Base-by-base conservation (phyloP, 2,329 filamentous ascomycete species). In the Trichoderma sp. region DNA sequence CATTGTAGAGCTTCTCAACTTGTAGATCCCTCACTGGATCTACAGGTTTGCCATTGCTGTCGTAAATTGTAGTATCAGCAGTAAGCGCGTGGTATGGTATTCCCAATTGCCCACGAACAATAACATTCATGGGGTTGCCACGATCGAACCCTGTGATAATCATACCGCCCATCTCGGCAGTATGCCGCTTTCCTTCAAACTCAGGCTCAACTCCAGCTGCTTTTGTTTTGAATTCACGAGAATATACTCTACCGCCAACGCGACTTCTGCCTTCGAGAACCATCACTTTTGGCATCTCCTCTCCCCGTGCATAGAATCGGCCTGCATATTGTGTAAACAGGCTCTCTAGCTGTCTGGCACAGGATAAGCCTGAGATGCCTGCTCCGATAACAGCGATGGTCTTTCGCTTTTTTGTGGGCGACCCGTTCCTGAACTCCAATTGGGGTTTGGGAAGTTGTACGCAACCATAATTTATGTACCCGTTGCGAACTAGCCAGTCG, bases 391-490 rank as follows among this genome's bases (percentile, higher is more conserved):
- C 88, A 47, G 93, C 90, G 67, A 99, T 87, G 0, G 90, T 96
- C 77, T 90, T 93, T 72, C 88, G 86, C 73, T 85, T 87, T 56
- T 78, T 78, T 14, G 70, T 76, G 5, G 72, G 70, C 81, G 73
- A 72, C 29, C 70, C 49, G 82, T 77, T 78, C 74, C 73, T 83
- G 72, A 73, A 76, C 76, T 81, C 76, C 77, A 80, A 27, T 79
- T 83, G 81, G 78, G 43, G 88, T 31, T 75, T 71, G 6, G 75
- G 71, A 29, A 94, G 82, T 75, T 94, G 88, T 3, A 96, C 87
- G 78, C 96, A 98, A 19, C 96, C 96, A 78, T 94, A 97, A 79
- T 99, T 99, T 82, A 99, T 97, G 78, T 97, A 97, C 24, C 96
- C 96, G 72, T 92, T 89, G 70, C 95, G 90, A 68, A 94, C 85